Base-by-base conservation (phyloP, 306 rosid species). In the Trifolium fragiferum region DNA sequence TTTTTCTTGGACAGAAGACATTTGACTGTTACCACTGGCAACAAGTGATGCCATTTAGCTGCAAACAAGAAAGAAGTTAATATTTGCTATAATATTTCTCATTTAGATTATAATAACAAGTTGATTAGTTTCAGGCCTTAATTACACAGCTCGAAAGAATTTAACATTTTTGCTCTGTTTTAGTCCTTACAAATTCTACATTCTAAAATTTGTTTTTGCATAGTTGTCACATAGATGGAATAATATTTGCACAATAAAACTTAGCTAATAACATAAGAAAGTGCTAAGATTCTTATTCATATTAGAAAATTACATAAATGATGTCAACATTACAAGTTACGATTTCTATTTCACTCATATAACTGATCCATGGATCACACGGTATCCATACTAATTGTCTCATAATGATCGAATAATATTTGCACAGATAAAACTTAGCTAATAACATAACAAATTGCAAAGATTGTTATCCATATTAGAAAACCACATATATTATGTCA, bases 41-140 rank as follows among this genome's bases (percentile, higher is more conserved):
- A 86, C 94, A 86, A 90, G 43, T 35, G 98, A 94, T 32, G 90
- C 88, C 96, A 94, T 92, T 90, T 70, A 71, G 82, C 98, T 91
- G 83, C 88, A 88, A 62, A 84, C 7, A 44, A 44, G 37, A 44
- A 21, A 69, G 14, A 40, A 63, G 44, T 0, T 25, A 40, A 43
- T 2, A 10, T 7, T 14, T 10, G 15, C 60, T 19, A 54, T 20
- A 54, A 20, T 54, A 54, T 10, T 54, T 54, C 30, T 54, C 60
- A 53, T 54, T 19, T 20, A 20, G 30, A 54, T 54, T 54, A 20
- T 43, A 60, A 60, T 30, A 32, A 30, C 16, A 57, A 23, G 9
- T 23, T 23, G 18, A 57, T 11, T 57, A 23, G 37, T 57, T 23
- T 57, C 63, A 57, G 9, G 35, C 35, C 16, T 11, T 57, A 57